Evolutionary conservation across 2,329 filamentous ascomycete species (phyloP).

Genomic region (Phialocephala subalpina): DNA sequence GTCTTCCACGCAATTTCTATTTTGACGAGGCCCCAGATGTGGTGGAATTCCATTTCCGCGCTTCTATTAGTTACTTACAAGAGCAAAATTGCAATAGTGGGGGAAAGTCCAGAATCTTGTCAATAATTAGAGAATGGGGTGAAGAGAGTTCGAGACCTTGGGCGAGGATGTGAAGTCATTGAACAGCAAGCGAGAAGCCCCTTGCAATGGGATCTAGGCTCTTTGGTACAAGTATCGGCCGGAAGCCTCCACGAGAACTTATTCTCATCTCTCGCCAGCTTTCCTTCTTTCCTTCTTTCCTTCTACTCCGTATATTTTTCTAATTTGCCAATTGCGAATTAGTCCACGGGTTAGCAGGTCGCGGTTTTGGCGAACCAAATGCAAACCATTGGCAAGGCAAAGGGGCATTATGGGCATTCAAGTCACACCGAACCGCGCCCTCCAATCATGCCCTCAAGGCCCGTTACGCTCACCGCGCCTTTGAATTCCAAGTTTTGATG

Average conservation of each 20-base stretch:
- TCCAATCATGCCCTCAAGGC: not conserved
- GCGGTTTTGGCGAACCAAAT: not conserved
- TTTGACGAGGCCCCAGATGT: too few relatives aligned
- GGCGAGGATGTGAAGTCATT: too few relatives aligned
- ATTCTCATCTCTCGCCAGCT: not conserved
- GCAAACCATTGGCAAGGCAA: not conserved
- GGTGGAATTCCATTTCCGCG: too few relatives aligned
- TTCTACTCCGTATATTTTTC: not conserved
- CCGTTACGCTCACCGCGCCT: not conserved
- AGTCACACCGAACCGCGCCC: too few relatives aligned
- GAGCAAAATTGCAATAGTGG: too few relatives aligned
- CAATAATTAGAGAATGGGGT: too few relatives aligned
- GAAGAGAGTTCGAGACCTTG: too few relatives aligned
- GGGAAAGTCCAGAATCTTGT: too few relatives aligned
- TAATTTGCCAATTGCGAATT: not conserved
- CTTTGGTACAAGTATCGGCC: too few relatives aligned
- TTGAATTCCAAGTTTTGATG: not conserved
- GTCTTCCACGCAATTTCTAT: not conserved
- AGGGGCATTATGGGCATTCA: not conserved
- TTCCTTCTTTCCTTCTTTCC: not conserved
- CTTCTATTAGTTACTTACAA: too few relatives aligned
- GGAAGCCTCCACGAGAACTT: not conserved
- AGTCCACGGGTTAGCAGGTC: not conserved
- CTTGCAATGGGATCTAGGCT: too few relatives aligned
- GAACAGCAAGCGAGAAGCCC: too few relatives aligned